Percentiles rank a stretch among this genome's conserved stretches.
These are phyloP conservation scores for Salix viminalis DNA, from an alignment of 345 rosid species.

Conservation along the genomic window DNA sequence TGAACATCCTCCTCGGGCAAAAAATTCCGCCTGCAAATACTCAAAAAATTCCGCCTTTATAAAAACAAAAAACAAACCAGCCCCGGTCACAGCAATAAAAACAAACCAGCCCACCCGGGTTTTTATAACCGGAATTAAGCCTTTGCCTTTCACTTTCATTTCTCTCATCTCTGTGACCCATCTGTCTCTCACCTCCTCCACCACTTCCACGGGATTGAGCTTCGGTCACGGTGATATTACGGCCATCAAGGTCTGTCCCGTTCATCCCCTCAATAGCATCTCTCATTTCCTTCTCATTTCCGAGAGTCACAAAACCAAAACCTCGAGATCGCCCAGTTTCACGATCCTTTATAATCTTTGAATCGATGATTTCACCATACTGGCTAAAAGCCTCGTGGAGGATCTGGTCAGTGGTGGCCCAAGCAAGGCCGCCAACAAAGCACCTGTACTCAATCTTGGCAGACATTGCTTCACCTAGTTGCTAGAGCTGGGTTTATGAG, in stretches of 20 bases:
- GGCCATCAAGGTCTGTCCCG: slow-evolving; percentile 74
- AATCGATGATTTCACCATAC: slow-evolving; percentile 72
- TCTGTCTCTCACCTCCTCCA: slow-evolving; percentile 17
- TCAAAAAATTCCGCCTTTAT: no score
- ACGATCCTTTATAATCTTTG: slow-evolving; percentile 86
- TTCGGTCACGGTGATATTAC: slow-evolving; percentile 52
- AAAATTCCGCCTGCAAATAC: no score
- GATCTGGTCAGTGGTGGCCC: slow-evolving; percentile 72
- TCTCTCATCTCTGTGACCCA: no score
- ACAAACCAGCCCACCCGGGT: no score
- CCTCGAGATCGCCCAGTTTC: slow-evolving; percentile 85
- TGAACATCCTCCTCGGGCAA: no score
- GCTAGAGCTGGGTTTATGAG: no score
- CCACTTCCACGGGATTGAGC: slow-evolving; percentile 72
- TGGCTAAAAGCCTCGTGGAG: slow-evolving; percentile 59
- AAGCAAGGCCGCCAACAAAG: slow-evolving; percentile 93
- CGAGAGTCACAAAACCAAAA: slow-evolving; percentile 77
- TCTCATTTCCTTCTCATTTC: slow-evolving; percentile 35
- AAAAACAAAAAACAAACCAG: no score
- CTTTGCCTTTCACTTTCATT: no score
- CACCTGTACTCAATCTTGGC: slow-evolving; percentile 73
- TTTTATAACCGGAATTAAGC: no score
- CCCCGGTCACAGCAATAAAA: no score
- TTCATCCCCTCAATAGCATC: slow-evolving; percentile 89
- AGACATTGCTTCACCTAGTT: slow-evolving; percentile 43